Percentiles rank a stretch among this genome's conserved stretches.
phyloP scores from a whole-genome alignment of 257 asterid genomes.

The Penstemon davidsonii region DNA sequence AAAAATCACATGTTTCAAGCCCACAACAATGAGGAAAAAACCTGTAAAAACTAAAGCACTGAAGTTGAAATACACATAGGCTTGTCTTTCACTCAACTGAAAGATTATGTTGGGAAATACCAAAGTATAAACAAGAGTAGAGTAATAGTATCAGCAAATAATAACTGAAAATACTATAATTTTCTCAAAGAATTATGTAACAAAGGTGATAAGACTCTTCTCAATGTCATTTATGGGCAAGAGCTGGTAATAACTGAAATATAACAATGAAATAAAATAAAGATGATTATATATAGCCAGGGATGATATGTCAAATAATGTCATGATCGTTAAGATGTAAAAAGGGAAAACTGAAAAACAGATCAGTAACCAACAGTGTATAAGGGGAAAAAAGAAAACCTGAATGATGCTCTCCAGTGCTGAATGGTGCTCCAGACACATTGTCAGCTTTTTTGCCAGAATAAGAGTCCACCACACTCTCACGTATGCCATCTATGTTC shows the following conservation, averaged over 20 bases:
- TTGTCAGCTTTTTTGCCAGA: slow-evolving; percentile 33
- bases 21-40: slow-evolving; percentile 1
- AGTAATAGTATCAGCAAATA: background rate
- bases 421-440: slow-evolving; percentile 28
- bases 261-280: background rate
- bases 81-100: slow-evolving; percentile 8
- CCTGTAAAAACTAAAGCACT: slow-evolving; percentile 13
- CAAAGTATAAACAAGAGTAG: slow-evolving; percentile 4
- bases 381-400: slow-evolving; percentile 28
- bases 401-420: slow-evolving; percentile 30
- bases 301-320: background rate
- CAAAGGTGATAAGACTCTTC: slow-evolving; percentile 1
- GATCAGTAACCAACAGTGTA: background rate
- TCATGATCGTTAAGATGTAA: background rate
- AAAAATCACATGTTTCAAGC: background rate
- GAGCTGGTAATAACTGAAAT: slow-evolving; percentile 6
- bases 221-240: slow-evolving; percentile 8
- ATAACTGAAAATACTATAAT: slow-evolving; percentile 8
- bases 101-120: background rate
- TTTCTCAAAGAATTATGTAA: background rate
- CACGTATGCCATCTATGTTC: slow-evolving; percentile 22
- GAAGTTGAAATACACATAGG: slow-evolving; percentile 1
- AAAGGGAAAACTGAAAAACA: background rate
- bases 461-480: slow-evolving; percentile 26
- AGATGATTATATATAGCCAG: background rate